A percentile compares a stretch with the other conserved stretches of the same genome.
phyloP scores from a whole-genome alignment of 2,329 filamentous ascomycete species.

The Microsporum canis region DNA sequence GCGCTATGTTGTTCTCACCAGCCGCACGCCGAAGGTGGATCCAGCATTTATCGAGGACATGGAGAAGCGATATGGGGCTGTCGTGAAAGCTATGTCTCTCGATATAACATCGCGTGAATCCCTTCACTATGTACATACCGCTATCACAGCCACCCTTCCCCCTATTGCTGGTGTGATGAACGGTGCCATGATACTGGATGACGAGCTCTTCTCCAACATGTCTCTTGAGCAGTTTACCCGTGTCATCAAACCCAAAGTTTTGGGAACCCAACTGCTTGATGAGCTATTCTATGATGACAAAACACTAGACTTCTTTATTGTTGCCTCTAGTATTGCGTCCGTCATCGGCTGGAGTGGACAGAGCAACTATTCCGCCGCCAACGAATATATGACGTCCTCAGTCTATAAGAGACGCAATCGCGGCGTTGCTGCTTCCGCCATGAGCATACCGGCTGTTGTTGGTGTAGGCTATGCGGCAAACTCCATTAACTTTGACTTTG shows the following conservation, averaged over 20 bases:
- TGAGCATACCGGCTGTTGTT: slow-evolving; percentile 8
- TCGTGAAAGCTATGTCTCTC: neutral
- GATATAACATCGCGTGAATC: neutral
- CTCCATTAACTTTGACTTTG: neutral
- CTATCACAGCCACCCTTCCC: slow-evolving; percentile 17
- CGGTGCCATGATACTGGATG: slow-evolving; percentile 29
- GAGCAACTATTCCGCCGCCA: slow-evolving; percentile 32
- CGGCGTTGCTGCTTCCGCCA: slow-evolving; percentile 7
- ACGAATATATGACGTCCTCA: slow-evolving; percentile 34
- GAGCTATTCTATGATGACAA: slow-evolving; percentile 12
- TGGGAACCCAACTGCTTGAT: slow-evolving; percentile 23
- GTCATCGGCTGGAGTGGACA: slow-evolving; percentile 29
- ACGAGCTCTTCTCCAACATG: slow-evolving; percentile 26
- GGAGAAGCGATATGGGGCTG: neutral
- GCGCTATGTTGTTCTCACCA: slow-evolving; percentile 21
- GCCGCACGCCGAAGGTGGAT: slow-evolving; percentile 21
- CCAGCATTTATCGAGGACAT: slow-evolving; percentile 12
- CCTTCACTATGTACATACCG: neutral
- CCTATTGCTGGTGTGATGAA: slow-evolving; percentile 21
- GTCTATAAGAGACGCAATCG: slow-evolving; percentile 2
- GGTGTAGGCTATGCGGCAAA: slow-evolving; percentile 9
- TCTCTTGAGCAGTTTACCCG: slow-evolving; percentile 22
- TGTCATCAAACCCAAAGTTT: slow-evolving; percentile 30
- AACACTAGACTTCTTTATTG: slow-evolving; percentile 12
- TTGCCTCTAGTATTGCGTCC: slow-evolving; percentile 14